Conservation (phyloP, 495 filamentous ascomycete genomes). For the Trichoderma parareesei region DNA sequence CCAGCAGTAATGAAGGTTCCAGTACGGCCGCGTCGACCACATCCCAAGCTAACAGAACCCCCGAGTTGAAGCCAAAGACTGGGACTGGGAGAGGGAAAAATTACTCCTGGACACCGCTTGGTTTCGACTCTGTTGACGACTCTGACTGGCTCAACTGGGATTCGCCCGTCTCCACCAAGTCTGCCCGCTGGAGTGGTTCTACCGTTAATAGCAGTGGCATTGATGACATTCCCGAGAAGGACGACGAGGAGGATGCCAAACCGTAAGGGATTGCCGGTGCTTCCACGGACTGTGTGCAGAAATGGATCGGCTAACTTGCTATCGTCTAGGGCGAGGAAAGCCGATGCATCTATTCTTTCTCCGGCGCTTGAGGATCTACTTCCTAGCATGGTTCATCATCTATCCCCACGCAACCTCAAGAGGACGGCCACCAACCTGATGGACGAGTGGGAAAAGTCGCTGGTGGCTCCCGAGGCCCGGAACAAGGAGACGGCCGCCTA, state of each 20-base stretch:
- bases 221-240: slow-evolving; percentile 34
- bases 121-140: slow-evolving; percentile 48
- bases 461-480: slow-evolving; percentile 15
- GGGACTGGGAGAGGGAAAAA: slow-evolving; percentile 29
- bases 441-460: slow-evolving; percentile 66
- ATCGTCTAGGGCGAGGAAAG: neutral
- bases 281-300: neutral
- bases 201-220: slow-evolving; percentile 29
- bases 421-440: slow-evolving; percentile 64
- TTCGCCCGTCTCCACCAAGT: slow-evolving; percentile 40
- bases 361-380: slow-evolving; percentile 46
- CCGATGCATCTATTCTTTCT: slow-evolving; percentile 11
- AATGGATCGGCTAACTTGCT: neutral
- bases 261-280: slow-evolving; percentile 28
- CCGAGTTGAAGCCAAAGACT: slow-evolving; percentile 22
- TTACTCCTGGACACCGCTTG: slow-evolving; percentile 41
- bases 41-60: slow-evolving; percentile 15
- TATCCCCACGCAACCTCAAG: slow-evolving; percentile 60
- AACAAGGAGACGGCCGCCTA: slow-evolving; percentile 3
- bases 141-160: slow-evolving; percentile 72
- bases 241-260: slow-evolving; percentile 27
- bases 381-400: slow-evolving; percentile 53
- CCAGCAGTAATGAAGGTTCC: slow-evolving; percentile 13
- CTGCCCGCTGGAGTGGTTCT: slow-evolving; percentile 42
- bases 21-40: slow-evolving; percentile 19